phyloP scores from a whole-genome alignment of 192 early-diverging fungal genomes.

The Backusella macrospora region DNA sequence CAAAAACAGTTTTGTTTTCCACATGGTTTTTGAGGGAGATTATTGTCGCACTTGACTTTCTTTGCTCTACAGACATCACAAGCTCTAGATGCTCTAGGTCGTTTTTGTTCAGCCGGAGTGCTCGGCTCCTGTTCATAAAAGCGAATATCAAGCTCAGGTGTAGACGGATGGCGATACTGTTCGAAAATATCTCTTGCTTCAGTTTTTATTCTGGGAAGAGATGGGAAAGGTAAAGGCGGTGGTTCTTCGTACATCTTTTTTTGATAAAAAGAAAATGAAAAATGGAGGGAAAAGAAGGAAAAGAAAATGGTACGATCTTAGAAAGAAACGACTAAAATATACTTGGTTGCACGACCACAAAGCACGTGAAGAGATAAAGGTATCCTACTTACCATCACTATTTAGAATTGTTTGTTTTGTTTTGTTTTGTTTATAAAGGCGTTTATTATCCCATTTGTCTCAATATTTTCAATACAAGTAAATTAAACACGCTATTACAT shows the following conservation, averaged over 20 bases:
- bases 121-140: background rate
- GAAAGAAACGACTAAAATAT: background rate
- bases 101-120: background rate
- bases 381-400: background rate
- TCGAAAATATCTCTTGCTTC: constrained; percentile 14
- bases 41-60: constrained; percentile 13
- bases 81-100: background rate
- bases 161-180: background rate
- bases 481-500: background rate
- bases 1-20: background rate
- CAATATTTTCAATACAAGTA: background rate
- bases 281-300: background rate
- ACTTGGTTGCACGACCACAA: constrained; percentile 12
- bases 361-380: constrained; percentile 2
- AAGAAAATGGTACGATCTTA: constrained; percentile 2
- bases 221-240: constrained; percentile 25
- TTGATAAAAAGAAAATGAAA: constrained; percentile 1
- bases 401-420: constrained; percentile 6
- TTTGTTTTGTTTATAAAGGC: constrained; percentile 11
- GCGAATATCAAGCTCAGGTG: background rate
- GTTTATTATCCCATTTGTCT: constrained; percentile 1
- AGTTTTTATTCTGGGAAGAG: constrained; percentile 12
- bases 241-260: constrained; percentile 19
- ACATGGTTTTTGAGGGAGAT: background rate
- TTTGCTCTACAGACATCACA: background rate